These are phyloP conservation scores for Pigoraptor vietnamica DNA, from an alignment of 78 protist species.

Conservation along the genomic window DNA sequence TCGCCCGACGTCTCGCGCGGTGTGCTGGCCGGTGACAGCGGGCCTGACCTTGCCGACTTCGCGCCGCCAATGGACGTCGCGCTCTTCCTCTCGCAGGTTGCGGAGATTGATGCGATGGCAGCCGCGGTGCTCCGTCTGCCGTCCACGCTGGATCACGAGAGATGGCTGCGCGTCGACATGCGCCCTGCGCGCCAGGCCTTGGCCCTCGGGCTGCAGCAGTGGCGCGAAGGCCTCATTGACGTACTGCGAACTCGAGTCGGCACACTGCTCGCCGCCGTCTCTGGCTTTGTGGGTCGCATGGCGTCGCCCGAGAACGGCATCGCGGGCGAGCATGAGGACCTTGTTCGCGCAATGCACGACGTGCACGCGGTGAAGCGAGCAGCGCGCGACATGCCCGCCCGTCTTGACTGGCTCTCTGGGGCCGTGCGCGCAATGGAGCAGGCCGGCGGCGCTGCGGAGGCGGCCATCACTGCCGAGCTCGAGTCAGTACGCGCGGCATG, in stretches of 20 bases:
- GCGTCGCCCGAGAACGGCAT: background rate
- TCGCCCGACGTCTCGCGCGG: background rate
- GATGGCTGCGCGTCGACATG: slow-evolving; percentile 50
- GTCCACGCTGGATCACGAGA: background rate
- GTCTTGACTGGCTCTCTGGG: background rate
- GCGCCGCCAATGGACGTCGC: too few species aligned
- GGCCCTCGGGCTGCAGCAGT: background rate
- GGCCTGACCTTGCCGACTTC: too few species aligned
- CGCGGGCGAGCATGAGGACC: background rate
- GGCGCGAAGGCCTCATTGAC: slow-evolving; percentile 26
- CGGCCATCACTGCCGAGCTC: background rate
- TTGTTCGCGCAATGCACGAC: background rate
- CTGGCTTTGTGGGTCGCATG: background rate
- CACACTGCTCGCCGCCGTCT: background rate
- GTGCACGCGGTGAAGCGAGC: background rate
- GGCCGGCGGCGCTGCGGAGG: background rate
- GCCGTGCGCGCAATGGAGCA: background rate
- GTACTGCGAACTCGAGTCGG: slow-evolving; percentile 4
- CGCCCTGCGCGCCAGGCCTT: slow-evolving; percentile 19
- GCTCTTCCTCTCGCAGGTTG: too few species aligned
- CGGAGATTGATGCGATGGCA: background rate
- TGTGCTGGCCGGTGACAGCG: too few species aligned
- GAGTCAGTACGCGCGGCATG: background rate
- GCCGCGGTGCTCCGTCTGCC: background rate
- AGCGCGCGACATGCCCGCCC: background rate